Conservation (phyloP, 2,329 filamentous ascomycete species). For the Clarireedia hainanense region DNA sequence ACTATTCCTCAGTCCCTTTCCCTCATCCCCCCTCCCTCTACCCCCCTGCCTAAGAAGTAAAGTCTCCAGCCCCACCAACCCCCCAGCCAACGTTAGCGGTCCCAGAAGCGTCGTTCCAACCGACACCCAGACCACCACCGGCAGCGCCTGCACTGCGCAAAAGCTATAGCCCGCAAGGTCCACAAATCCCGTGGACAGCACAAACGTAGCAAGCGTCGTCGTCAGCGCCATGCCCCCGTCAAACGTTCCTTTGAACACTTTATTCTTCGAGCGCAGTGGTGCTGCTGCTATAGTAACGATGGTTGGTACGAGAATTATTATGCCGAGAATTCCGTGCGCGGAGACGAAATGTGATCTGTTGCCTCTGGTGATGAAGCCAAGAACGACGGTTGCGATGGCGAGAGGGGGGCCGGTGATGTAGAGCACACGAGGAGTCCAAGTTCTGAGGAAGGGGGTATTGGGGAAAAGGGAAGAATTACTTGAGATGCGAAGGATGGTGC, state of each 20-base stretch:
- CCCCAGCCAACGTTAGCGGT: neutral
- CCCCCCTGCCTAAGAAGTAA: neutral
- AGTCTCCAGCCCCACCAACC: neutral
- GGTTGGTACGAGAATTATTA: constrained; percentile 2
- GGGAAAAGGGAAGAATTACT: neutral
- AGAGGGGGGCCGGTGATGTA: neutral
- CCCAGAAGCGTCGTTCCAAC: neutral
- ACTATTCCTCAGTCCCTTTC: neutral
- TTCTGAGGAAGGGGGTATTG: neutral
- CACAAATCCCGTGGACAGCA: neutral
- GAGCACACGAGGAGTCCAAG: constrained; percentile 2
- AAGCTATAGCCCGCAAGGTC: neutral
- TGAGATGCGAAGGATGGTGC: constrained; percentile 7
- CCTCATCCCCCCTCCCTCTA: too few relatives aligned
- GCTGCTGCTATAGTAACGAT: neutral
- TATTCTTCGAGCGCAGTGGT: neutral
- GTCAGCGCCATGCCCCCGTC: neutral
- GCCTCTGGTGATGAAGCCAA: neutral
- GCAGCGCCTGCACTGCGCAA: neutral
- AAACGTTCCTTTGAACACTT: neutral
- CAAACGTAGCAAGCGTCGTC: neutral
- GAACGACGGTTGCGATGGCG: neutral
- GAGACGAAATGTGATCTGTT: constrained; percentile 5
- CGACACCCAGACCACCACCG: neutral
- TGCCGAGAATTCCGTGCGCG: constrained; percentile 8